Base-by-base conservation (phyloP, 768 basidiomycete species). In the Naganishia kalamii region DNA sequence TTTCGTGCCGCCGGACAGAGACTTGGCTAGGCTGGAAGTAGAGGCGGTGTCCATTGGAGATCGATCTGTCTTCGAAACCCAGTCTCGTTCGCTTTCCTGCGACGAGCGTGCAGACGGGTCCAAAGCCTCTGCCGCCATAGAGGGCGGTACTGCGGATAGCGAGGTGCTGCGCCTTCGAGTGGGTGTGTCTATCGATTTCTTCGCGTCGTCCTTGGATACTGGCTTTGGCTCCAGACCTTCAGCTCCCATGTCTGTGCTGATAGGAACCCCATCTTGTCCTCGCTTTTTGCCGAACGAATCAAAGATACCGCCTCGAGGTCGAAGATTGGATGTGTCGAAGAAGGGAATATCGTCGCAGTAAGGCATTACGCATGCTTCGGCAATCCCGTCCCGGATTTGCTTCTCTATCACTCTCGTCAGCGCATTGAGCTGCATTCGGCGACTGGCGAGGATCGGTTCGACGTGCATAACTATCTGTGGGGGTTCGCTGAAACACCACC, bases 331-430 rank as follows among this genome's bases (percentile, higher is more conserved):
- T 37, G 88, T 93, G 76, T 96, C 88, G 75, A 94, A 98, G 83
- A 92, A 97, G 13, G 92, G 83, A 65, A 98, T 88, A 72, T 99
- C 96, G 76, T 99, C 96, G 92, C 97, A 96, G 79, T 96, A 90
- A 5, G 96, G 96, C 75, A 93, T 80, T 21, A 99, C 96, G 21
- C 98, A 84, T 0, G 92, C 92, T 70, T 99, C 94, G 70, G 85
- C 84, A 64, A 98, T 92, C 67, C 90, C 87, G 74, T 93, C 89
- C 78, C 88, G 87, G 70, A 99, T 79, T 71, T 85, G 87, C 41
- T 89, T 85, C 79, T 97, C 93, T 70, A 99, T 90, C 0, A 88
- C 90, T 69, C 86, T 85, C 44, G 92, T 79, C 62, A 98, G 89
- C 87, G 97, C 88, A 47, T 86, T 83, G 88, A 92, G 92, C 29